A percentile compares a stretch with the other conserved stretches of the same genome.
These are phyloP conservation scores for Zygosaccharomyces bailii DNA, from an alignment of 805 yeast species.

Conservation along the genomic window DNA sequence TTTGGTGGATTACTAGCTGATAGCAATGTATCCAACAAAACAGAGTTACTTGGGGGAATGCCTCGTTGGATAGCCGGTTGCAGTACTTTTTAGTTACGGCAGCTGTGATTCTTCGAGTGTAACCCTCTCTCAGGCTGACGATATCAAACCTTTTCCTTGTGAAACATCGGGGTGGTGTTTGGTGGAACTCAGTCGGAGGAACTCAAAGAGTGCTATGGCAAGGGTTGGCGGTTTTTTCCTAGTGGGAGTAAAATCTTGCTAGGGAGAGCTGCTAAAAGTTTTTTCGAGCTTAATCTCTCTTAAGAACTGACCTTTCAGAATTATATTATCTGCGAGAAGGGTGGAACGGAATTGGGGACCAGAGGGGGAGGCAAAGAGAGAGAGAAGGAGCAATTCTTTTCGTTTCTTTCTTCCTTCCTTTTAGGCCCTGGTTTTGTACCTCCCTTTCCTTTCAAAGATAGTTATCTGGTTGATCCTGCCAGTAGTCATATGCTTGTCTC, in stretches of 20 bases:
- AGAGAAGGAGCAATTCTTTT: too few species aligned
- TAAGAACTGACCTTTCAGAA: not conserved
- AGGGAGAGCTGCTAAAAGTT: conserved; percentile 10
- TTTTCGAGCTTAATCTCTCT: too few species aligned
- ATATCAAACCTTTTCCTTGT: conserved; percentile 28
- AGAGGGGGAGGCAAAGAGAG: too few species aligned
- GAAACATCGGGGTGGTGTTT: conserved; percentile 23
- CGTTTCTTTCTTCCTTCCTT: too few species aligned
- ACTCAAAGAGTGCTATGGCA: conserved; percentile 35
- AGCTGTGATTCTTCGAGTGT: conserved; percentile 31
- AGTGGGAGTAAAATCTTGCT: conserved; percentile 19
- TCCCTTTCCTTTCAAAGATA: conserved; percentile 17
- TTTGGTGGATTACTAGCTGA: conserved; percentile 36
- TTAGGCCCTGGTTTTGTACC: not conserved
- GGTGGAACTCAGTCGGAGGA: conserved; percentile 31
- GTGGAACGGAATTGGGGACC: too few species aligned
- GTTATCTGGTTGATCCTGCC: conserved; percentile 42
- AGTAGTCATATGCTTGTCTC: conserved; percentile 52
- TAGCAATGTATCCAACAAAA: conserved; percentile 27
- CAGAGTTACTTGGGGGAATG: conserved; percentile 33
- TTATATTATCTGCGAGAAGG: not conserved
- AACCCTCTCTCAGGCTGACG: conserved; percentile 35
- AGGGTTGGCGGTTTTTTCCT: conserved; percentile 17
- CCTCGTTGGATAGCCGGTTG: conserved; percentile 30
- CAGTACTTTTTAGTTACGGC: conserved; percentile 5